Base-by-base conservation (phyloP, 495 filamentous ascomycete genomes). In the Tuber umbilicatum region DNA sequence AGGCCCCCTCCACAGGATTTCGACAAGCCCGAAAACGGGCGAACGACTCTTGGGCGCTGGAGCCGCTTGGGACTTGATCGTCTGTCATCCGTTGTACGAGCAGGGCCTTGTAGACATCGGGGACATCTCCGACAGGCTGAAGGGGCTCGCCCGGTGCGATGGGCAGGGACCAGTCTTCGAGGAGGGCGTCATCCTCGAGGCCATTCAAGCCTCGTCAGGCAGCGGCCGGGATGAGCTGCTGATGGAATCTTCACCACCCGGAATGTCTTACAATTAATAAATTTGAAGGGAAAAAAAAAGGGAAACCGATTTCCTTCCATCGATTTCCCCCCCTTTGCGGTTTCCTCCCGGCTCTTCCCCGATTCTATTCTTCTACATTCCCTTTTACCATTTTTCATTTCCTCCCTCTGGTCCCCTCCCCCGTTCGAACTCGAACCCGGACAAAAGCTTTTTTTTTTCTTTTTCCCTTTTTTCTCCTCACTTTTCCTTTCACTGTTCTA, bases 51-150 rank as follows among this genome's bases (percentile, higher is more conserved):
- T 97, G 7, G 92, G 91, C 43, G 90, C 93, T 2, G 89, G 90
- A 45, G 92, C 92, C 0, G 92, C 94, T 4, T 97, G 95, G 94
- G 94, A 97, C 80, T 84, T 94, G 27, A 96, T 99, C 70, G 92
- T 97, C 82, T 86, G 83, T 37, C 93, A 97, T 84, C 89, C 91
- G 35, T 83, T 95, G 38, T 97, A 90, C 80, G 89, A 91, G 81
- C 86, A 86, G 41, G 95, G 94, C 0, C 84, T 91, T n/a, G 91
- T 97, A 31, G 93, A 99, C 83, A 89, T 99, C 60, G 90, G 85
- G 60, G 87, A 90, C 80, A 91, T 99, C 55, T 90, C 88, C 77
- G 90, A 93, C 76, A 84, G 89, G 37, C 82, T 99, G 55, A 92
- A 93, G 85, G 86, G 85, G 2, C 84, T 87, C 80, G 92, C 92